Conservation (phyloP, 257 asterid species). For the Haberlea rhodopensis region DNA sequence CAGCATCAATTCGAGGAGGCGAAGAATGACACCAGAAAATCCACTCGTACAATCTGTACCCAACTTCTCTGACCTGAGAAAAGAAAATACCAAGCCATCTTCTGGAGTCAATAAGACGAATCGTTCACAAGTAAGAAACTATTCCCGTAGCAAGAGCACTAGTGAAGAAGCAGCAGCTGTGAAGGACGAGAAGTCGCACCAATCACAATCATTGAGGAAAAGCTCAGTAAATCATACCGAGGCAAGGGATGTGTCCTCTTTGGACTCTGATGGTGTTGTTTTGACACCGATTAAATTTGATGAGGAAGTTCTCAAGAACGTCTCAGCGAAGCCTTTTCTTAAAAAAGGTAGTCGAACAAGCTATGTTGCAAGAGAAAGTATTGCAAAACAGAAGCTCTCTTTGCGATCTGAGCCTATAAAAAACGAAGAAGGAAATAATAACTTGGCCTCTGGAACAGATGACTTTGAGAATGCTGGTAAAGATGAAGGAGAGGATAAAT, state of each 20-base stretch:
- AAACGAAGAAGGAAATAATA: constrained; percentile 49
- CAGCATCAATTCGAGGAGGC: too few species aligned
- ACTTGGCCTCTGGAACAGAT: too few species aligned
- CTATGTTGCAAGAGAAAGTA: constrained; percentile 42
- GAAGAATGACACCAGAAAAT: too few species aligned
- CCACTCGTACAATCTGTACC: too few species aligned
- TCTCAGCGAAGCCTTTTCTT: constrained; percentile 49
- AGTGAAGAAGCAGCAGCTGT: constrained; percentile 48
- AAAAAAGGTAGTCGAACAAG: constrained; percentile 58
- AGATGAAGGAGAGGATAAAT: too few species aligned
- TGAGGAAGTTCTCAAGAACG: constrained; percentile 42
- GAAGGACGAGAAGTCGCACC: constrained; percentile 81
- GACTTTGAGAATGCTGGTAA: too few species aligned
- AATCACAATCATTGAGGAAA: too few species aligned
- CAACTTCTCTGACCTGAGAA: too few species aligned
- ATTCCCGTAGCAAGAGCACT: constrained; percentile 57
- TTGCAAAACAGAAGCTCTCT: constrained; percentile 45
- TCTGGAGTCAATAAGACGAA: constrained; percentile 49
- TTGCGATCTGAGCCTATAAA: constrained; percentile 34
- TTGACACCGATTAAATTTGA: constrained; percentile 53
- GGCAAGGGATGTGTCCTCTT: too few species aligned
- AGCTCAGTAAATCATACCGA: too few species aligned
- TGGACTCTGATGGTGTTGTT: too few species aligned
- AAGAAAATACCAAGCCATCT: constrained; percentile 74
- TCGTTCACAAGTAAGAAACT: constrained; percentile 61